phyloP scores from a whole-genome alignment of 2,329 filamentous ascomycete genomes.

The Diaporthe velutina region DNA sequence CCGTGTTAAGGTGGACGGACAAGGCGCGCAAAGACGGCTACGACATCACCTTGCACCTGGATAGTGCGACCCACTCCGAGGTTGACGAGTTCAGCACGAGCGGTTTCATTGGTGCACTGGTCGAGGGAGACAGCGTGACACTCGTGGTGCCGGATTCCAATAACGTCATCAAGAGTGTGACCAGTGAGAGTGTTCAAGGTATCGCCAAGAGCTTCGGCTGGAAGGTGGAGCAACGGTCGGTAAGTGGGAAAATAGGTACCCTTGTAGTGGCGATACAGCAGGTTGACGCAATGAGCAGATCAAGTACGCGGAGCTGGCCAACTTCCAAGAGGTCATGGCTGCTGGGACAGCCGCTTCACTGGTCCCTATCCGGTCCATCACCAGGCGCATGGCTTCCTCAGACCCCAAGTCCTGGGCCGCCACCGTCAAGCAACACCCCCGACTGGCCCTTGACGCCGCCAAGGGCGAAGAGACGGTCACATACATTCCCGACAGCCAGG shows the following conservation, averaged over 20 bases:
- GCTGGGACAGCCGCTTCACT: constrained; percentile 92
- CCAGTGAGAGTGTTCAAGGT: constrained; percentile 81
- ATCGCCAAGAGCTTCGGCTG: constrained; percentile 86
- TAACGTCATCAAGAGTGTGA: constrained; percentile 90
- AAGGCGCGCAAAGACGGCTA: constrained; percentile 82
- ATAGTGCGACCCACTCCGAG: constrained; percentile 85
- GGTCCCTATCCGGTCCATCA: constrained; percentile 93
- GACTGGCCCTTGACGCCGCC: constrained; percentile 50
- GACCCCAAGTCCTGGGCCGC: constrained; percentile 56
- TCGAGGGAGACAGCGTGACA: constrained; percentile 69
- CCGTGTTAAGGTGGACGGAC: constrained; percentile 89
- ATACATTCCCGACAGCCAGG: constrained; percentile 67
- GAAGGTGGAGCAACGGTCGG: constrained; percentile 81
- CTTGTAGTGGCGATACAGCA: background rate
- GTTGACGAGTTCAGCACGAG: constrained; percentile 97
- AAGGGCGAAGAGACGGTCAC: constrained; percentile 63
- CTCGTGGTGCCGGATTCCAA: constrained; percentile 89
- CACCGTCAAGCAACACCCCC: constrained; percentile 50
- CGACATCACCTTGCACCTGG: constrained; percentile 95
- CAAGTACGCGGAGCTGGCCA: constrained; percentile 69
- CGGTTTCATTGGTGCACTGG: constrained; percentile 86
- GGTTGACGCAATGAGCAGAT: constrained; percentile 61
- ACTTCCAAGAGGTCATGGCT: constrained; percentile 82
- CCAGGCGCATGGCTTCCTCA: constrained; percentile 65
- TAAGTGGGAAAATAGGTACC: constrained; percentile 52